Conservation (phyloP, 2,329 filamentous ascomycete species). For the Fusarium piperis region DNA sequence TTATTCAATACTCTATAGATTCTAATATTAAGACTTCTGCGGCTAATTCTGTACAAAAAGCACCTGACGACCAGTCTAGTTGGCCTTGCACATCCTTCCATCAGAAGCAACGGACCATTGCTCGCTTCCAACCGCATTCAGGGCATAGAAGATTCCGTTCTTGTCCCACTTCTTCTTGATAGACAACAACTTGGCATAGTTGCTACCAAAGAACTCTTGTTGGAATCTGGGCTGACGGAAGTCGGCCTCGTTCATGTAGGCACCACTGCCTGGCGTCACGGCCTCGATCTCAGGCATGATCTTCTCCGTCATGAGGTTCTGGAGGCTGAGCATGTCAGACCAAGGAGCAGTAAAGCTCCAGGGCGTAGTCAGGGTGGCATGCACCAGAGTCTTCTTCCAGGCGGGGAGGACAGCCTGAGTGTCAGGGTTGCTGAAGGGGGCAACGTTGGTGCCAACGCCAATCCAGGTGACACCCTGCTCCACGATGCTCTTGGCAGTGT, state of each 20-base stretch:
- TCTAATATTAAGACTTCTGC: neutral
- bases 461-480: constrained; percentile 42
- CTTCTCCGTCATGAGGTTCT: constrained; percentile 45
- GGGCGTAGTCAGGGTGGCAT: constrained; percentile 41
- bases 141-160: constrained; percentile 56
- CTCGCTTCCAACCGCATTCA: constrained; percentile 62
- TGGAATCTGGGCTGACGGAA: constrained; percentile 55
- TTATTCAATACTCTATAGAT: neutral
- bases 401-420: constrained; percentile 52
- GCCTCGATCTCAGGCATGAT: constrained; percentile 40
- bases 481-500: constrained; percentile 18
- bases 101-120: constrained; percentile 48
- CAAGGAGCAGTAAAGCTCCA: constrained; percentile 42
- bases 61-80: neutral
- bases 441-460: constrained; percentile 41
- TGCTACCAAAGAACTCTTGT: constrained; percentile 56
- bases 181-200: constrained; percentile 52
- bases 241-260: constrained; percentile 64
- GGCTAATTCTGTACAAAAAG: neutral
- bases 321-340: constrained; percentile 43
- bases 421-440: constrained; percentile 35
- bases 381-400: constrained; percentile 50
- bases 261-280: constrained; percentile 53
- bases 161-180: constrained; percentile 64
- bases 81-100: constrained; percentile 28